Conservation (phyloP, 352 stramenopile species). For the Aphanomyces stellatus region DNA sequence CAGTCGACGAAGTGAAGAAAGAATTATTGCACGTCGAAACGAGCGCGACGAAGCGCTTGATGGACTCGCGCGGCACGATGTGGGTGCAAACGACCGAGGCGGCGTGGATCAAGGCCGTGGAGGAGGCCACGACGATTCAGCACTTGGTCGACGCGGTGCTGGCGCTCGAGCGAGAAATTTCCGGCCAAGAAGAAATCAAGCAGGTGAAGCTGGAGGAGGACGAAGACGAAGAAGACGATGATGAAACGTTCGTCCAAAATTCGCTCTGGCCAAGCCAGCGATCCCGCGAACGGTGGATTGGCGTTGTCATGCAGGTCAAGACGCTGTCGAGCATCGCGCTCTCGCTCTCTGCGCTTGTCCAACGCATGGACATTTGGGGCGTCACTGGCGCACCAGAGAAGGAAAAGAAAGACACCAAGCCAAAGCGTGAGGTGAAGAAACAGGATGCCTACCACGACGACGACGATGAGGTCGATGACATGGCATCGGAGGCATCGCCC, state of each 20-base stretch:
- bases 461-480: conserved; percentile 58
- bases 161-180: conserved; percentile 55
- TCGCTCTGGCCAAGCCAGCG: conserved; percentile 65
- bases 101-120: conserved; percentile 44
- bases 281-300: conserved; percentile 63
- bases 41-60: conserved; percentile 55
- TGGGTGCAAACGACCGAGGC: conserved; percentile 21
- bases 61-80: conserved; percentile 46
- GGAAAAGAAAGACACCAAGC: conserved; percentile 37
- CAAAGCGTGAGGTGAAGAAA: conserved; percentile 28
- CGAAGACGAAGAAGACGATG: conserved; percentile 59
- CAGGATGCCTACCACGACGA: conserved; percentile 27
- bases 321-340: conserved; percentile 50
- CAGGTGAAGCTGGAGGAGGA: conserved; percentile 64
- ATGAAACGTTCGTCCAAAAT: conserved; percentile 49
- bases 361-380: conserved; percentile 56
- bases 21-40: conserved; percentile 47
- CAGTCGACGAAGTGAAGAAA: conserved; percentile 42
- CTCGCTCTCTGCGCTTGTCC: conserved; percentile 52
- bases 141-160: conserved; percentile 41
- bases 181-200: conserved; percentile 46
- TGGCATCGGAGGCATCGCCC: conserved; percentile 25
- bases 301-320: conserved; percentile 38
- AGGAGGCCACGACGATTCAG: conserved; percentile 27
- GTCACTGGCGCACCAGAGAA: conserved; percentile 57